Evolutionary conservation across 148 eudicot species (phyloP), one percentile per base, ranked within the genome.

Genomic region (Tetragonia tetragonoides): DNA sequence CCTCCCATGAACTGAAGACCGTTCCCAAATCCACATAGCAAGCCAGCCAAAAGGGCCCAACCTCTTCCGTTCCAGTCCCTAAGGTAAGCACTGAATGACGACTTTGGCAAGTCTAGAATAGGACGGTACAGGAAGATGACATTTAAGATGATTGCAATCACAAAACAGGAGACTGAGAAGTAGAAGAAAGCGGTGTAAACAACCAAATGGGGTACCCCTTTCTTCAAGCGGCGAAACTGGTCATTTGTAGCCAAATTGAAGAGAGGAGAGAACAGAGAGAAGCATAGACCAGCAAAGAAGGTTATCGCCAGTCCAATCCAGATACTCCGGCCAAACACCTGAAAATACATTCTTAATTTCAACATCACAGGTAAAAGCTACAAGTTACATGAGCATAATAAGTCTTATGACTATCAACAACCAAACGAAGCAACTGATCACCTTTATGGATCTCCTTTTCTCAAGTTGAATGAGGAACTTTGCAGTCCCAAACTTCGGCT

Each of bases 201-300:
- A 41, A 90, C 91, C 77, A 92, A 79, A 77, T 94, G 92, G 17
- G 97, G 93, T 41, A 92, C 86, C 54, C 93, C 92, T 41, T 81
- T 60, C 67, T 86, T 83, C 73, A 94, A 74, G 37, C 82, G 79
- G 75, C 88, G 84, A 88, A 90, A 92, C 66, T 92, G 98, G 67
- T 94, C 94, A 78, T 94, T 94, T n/a, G 97, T 94, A 18, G 98
- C 93, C 60, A 94, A 83, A 79, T 94, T 94, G 86, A 94, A 94
- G 38, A 92, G 89, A 0, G 98, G 98, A 15, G 98, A 89, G 78
- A 94, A 94, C 34, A 92, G 83, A 51, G 98, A 92, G 79, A 89
- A 85, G 67, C 94, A 94, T 2, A 73, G 65, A 15, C 97, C 97
- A 4, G 91, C 91, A 75, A 93, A 88, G 77, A 88, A 88, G 37